These are phyloP conservation scores for Henckelia pumila DNA, from an alignment of 257 asterid genomes.

Conservation along the genomic window DNA sequence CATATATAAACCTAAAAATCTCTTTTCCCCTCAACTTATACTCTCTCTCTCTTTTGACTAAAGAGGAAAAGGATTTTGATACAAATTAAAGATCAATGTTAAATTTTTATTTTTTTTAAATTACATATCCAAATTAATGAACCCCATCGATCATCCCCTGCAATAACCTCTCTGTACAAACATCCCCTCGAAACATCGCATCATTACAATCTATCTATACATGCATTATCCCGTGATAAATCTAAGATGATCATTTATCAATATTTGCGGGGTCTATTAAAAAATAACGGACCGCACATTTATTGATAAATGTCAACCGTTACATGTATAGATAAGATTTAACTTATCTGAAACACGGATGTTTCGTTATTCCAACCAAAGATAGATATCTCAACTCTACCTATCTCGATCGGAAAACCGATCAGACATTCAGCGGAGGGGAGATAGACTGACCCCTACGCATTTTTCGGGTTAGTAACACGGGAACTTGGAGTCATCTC, in stretches of 20 bases:
- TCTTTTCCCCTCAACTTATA: neutral
- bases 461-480: conserved; percentile 28
- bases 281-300: no score
- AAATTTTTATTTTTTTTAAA: no score
- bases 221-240: no score
- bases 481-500: conserved; percentile 47
- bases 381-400: conserved; percentile 1
- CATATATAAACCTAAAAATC: neutral
- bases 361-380: conserved; percentile 24
- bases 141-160: conserved; percentile 26
- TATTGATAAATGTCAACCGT: no score
- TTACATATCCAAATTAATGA: conserved; percentile 10
- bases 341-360: neutral
- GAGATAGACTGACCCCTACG: neutral
- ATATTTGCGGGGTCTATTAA: no score
- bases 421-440: neutral
- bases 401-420: neutral
- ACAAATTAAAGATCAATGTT: neutral
- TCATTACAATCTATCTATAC: no score
- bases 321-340: no score
- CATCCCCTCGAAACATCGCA: no score
- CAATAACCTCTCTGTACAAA: conserved; percentile 39
- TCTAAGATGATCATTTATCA: no score
- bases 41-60: neutral
- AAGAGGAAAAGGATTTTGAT: neutral